Evolutionary conservation across 2,329 filamentous ascomycete genomes (phyloP).

Genomic region (Boeremia lycopersici): DNA sequence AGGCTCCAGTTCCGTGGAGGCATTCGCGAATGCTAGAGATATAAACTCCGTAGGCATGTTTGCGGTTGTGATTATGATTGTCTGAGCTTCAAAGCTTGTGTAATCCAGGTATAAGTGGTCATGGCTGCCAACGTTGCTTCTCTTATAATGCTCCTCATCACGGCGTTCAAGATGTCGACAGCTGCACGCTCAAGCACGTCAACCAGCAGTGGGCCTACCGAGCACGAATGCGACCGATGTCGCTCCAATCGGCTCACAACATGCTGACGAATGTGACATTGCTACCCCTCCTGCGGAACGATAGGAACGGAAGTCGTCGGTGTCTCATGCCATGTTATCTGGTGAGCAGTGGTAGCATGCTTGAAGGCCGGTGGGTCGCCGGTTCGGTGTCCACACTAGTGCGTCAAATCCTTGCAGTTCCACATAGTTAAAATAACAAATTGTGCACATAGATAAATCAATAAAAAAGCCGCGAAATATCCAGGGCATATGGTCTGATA

Average conservation of each 20-base stretch:
- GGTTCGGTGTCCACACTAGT: constrained; percentile 8
- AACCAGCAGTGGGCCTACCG: constrained; percentile 10
- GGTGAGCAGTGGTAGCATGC: background rate
- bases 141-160: constrained; percentile 7
- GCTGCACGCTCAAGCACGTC: constrained; percentile 15
- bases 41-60: constrained; percentile 59
- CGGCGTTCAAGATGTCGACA: constrained; percentile 9
- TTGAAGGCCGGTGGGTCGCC: constrained; percentile 6
- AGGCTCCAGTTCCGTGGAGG: constrained; percentile 61
- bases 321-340: constrained; percentile 5
- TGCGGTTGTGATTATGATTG: background rate
- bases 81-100: background rate
- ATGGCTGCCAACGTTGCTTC: background rate
- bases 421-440: background rate
- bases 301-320: constrained; percentile 5
- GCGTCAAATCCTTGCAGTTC: constrained; percentile 8
- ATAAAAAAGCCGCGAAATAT: background rate
- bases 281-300: constrained; percentile 1
- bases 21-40: constrained; percentile 62
- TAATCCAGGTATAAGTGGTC: background rate
- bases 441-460: background rate
- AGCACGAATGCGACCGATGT: constrained; percentile 11
- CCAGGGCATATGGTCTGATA: background rate
- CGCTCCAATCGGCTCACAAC: constrained; percentile 9
- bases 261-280: constrained; percentile 7